Evolutionary conservation across 305 asterid species (phyloP).

Genomic region (Salvia sclarea): DNA sequence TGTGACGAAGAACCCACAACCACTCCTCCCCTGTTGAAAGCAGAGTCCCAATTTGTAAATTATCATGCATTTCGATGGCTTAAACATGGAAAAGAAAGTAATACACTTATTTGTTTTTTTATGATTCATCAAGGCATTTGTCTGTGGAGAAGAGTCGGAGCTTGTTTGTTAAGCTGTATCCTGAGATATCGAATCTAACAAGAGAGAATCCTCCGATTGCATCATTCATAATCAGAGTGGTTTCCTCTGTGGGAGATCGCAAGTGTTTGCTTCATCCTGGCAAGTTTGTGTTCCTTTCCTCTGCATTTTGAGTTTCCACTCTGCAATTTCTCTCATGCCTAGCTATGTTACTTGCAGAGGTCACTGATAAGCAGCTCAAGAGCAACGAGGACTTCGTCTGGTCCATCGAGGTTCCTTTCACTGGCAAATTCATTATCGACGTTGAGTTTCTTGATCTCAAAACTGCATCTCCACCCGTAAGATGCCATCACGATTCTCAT

Average conservation of each 20-base stretch:
- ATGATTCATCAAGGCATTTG: constrained; percentile 84
- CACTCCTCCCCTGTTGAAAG: no score
- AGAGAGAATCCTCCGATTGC: constrained; percentile 90
- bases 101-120: no score
- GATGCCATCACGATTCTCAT: not conserved
- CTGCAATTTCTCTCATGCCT: no score
- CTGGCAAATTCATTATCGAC: constrained; percentile 88
- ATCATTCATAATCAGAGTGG: constrained; percentile 68
- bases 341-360: constrained; percentile 34
- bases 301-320: not conserved
- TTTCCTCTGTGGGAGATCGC: constrained; percentile 81
- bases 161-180: constrained; percentile 67
- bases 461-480: constrained; percentile 62
- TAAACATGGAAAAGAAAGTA: no score
- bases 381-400: constrained; percentile 64
- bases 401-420: constrained; percentile 68
- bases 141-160: constrained; percentile 81
- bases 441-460: constrained; percentile 91
- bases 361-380: constrained; percentile 51
- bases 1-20: no score
- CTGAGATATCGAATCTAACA: constrained; percentile 69
- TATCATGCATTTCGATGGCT: no score
- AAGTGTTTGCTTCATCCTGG: constrained; percentile 89
- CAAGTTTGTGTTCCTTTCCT: constrained; percentile 5
- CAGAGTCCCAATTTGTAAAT: no score